Evolutionary conservation across 805 yeast species (phyloP).

Genomic region (Ogataea ganodermae): DNA sequence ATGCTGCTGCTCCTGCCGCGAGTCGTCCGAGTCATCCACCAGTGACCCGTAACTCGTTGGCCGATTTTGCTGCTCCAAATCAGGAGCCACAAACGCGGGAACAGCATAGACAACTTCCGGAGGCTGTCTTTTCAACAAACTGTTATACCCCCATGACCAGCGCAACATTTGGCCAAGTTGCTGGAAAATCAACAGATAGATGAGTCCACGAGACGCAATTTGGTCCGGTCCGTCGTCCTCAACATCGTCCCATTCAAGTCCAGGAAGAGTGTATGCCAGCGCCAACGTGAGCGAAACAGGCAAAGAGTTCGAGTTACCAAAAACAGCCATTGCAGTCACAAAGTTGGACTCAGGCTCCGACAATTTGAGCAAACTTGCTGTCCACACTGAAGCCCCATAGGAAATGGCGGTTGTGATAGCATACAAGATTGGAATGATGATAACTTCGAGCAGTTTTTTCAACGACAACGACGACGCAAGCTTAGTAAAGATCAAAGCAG

Average conservation of each 20-base stretch:
- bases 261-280: conserved; percentile 72
- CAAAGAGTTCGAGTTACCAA: conserved; percentile 92
- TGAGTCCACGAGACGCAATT: conserved; percentile 76
- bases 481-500: conserved; percentile 90
- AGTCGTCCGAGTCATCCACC: conserved; percentile 12
- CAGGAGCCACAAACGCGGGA: conserved; percentile 11
- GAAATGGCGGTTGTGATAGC: conserved; percentile 83
- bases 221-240: conserved; percentile 65
- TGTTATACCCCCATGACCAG: conserved; percentile 89
- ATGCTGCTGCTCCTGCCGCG: conserved; percentile 1
- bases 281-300: conserved; percentile 91
- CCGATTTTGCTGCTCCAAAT: conserved; percentile 20
- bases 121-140: conserved; percentile 56
- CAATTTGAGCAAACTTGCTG: conserved; percentile 54
- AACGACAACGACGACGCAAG: conserved; percentile 66
- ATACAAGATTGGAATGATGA: conserved; percentile 81
- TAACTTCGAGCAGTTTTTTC: conserved; percentile 74
- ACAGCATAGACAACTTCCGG: conserved; percentile 34
- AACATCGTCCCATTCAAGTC: conserved; percentile 73
- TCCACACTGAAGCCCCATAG: conserved; percentile 57
- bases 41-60: conserved; percentile 22
- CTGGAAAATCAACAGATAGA: conserved; percentile 73
- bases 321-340: conserved; percentile 95
- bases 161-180: conserved; percentile 81
- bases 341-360: conserved; percentile 81